Percentiles rank a stretch among this genome's conserved stretches.
These are phyloP conservation scores for Solanum piurae DNA, from an alignment of 257 asterid species.

Conservation along the genomic window DNA sequence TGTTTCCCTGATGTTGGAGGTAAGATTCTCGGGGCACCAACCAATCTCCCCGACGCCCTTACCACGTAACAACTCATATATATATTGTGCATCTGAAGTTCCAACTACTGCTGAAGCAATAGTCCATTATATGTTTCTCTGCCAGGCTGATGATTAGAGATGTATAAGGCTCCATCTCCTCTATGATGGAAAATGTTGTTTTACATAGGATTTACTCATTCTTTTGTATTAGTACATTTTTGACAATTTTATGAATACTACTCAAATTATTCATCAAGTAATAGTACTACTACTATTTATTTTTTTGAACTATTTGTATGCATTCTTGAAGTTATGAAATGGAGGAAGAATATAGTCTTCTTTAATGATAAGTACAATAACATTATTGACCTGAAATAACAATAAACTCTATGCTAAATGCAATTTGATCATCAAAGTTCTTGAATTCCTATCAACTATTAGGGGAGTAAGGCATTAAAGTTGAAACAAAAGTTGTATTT, in stretches of 20 bases:
- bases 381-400: background rate
- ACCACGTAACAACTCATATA: slow-evolving; percentile 36
- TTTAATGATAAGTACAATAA: background rate
- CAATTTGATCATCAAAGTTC: background rate
- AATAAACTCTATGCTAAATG: background rate
- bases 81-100: background rate
- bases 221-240: background rate
- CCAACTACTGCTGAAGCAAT: background rate
- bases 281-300: background rate
- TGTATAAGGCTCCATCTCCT: background rate
- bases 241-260: background rate
- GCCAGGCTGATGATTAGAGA: background rate
- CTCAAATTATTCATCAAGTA: background rate
- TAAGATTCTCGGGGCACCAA: slow-evolving; percentile 63
- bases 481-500: background rate
- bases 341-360: background rate
- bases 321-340: background rate
- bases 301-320: background rate
- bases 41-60: slow-evolving; percentile 77
- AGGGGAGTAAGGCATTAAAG: background rate
- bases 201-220: background rate
- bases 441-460: background rate
- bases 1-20: slow-evolving; percentile 74
- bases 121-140: background rate
- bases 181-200: background rate